Conservation (phyloP, 345 rosid genomes). For the Atalantia buxifolia region DNA sequence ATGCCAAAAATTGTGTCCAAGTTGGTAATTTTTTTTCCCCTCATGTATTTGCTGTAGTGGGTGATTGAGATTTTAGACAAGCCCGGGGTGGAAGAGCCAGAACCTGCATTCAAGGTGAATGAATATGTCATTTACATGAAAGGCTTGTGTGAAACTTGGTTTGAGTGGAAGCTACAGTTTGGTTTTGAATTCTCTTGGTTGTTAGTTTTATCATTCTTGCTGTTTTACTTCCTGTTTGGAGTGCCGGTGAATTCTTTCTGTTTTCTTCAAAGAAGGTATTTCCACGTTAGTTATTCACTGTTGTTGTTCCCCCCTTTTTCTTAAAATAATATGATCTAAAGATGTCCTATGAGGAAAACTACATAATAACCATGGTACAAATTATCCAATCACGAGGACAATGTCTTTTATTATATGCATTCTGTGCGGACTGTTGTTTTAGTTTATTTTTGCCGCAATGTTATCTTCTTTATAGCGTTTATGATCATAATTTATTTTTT, state of each 20-base stretch:
- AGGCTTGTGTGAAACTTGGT: background rate
- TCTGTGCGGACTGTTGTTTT: too few species aligned
- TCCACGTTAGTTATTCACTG: background rate
- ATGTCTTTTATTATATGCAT: too few species aligned
- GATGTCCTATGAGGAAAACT: too few species aligned
- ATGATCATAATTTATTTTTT: too few species aligned
- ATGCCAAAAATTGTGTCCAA: background rate
- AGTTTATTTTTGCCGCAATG: too few species aligned
- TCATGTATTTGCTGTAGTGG: slow-evolving; percentile 48
- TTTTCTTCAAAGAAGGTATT: background rate
- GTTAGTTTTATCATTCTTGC: background rate
- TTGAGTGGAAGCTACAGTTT: background rate
- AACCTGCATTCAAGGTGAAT: slow-evolving; percentile 95
- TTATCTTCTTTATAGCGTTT: too few species aligned
- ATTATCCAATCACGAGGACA: too few species aligned
- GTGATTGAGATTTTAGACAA: slow-evolving; percentile 93
- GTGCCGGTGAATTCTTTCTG: background rate
- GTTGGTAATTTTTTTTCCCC: slow-evolving; percentile 1
- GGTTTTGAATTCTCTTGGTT: background rate
- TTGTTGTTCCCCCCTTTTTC: too few species aligned
- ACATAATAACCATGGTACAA: too few species aligned
- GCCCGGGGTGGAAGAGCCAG: slow-evolving; percentile 79
- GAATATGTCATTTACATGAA: background rate
- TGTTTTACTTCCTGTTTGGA: background rate
- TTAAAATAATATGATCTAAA: too few species aligned